Percentiles rank a stretch among this genome's conserved stretches.
Evolutionary conservation across 1,284 basidiomycete genomes (phyloP).

Genomic region (Apiotrichum mycotoxinovorans): DNA sequence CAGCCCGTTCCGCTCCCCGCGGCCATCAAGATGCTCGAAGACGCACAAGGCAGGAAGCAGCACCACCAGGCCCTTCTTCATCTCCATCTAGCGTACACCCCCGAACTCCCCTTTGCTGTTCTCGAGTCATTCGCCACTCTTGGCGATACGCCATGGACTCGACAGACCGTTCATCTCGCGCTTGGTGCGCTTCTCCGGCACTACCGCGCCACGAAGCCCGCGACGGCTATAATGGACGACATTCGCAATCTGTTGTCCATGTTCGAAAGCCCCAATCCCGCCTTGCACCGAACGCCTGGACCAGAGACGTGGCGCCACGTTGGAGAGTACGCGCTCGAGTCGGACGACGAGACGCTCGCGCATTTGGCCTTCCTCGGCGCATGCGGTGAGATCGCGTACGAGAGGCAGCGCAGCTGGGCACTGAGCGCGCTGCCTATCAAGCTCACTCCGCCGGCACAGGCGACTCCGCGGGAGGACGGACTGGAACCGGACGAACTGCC

Average conservation of each 20-base stretch:
- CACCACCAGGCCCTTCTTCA: neutral
- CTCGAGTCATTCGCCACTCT: neutral
- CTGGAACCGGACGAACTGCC: neutral
- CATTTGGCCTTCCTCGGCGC: constrained; percentile 1
- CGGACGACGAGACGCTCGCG: constrained; percentile 6
- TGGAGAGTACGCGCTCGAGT: constrained; percentile 10
- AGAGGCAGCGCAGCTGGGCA: neutral
- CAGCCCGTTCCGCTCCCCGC: neutral
- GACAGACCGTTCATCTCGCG: constrained; percentile 22
- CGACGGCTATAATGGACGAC: neutral
- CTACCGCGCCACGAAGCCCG: neutral
- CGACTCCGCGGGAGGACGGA: neutral
- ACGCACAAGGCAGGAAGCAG: neutral
- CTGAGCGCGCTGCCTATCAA: neutral
- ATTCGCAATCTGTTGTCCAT: neutral
- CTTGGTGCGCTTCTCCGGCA: constrained; percentile 13
- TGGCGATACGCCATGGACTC: neutral
- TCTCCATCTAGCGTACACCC: constrained; percentile 5
- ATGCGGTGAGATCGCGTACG: constrained; percentile 1
- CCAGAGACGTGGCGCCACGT: constrained; percentile 31
- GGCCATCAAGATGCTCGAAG: neutral
- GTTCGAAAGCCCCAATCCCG: neutral
- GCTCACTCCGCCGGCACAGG: neutral
- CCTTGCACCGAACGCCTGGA: constrained; percentile 17
- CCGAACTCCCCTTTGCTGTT: neutral